Conservation (phyloP, 1,284 basidiomycete genomes). For the Cronartium quercuum region DNA sequence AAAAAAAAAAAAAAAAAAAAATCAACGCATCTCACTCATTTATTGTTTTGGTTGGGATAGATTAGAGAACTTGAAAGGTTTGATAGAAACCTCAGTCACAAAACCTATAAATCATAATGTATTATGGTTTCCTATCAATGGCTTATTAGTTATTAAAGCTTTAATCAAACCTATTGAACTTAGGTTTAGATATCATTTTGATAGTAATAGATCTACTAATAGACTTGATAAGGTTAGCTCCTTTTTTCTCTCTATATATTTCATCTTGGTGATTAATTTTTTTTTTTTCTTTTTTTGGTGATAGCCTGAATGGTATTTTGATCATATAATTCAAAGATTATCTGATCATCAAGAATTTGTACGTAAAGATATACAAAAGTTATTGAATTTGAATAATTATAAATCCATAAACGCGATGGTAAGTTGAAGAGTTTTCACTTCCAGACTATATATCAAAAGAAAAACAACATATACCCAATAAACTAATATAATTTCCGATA, state of each 20-base stretch:
- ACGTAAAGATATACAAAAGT: slow-evolving; percentile 9
- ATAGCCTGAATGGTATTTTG: slow-evolving; percentile 91
- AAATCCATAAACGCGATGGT: slow-evolving; percentile 20
- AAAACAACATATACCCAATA: no score
- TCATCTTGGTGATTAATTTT: background rate
- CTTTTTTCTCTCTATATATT: background rate
- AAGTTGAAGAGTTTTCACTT: no score
- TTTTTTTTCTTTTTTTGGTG: slow-evolving; percentile 10
- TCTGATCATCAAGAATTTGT: slow-evolving; percentile 18
- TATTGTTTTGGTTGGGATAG: background rate
- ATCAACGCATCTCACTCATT: background rate
- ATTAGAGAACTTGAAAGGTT: background rate
- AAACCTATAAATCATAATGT: background rate
- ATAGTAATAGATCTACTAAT: slow-evolving; percentile 77
- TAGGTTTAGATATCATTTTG: slow-evolving; percentile 94
- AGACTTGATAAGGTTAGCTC: slow-evolving; percentile 66
- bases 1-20: background rate
- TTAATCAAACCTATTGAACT: slow-evolving; percentile 76
- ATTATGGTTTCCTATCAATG: background rate
- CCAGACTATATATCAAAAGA: no score
- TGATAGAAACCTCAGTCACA: background rate
- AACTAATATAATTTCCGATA: no score
- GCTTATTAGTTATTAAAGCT: slow-evolving; percentile 57
- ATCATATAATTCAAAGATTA: slow-evolving; percentile 73
- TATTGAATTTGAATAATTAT: slow-evolving; percentile 26